Percentiles rank a stretch among this genome's conserved stretches.
These are phyloP conservation scores for Allantophomopsis lycopodina DNA, from an alignment of 2,329 filamentous ascomycete species.

Conservation along the genomic window DNA sequence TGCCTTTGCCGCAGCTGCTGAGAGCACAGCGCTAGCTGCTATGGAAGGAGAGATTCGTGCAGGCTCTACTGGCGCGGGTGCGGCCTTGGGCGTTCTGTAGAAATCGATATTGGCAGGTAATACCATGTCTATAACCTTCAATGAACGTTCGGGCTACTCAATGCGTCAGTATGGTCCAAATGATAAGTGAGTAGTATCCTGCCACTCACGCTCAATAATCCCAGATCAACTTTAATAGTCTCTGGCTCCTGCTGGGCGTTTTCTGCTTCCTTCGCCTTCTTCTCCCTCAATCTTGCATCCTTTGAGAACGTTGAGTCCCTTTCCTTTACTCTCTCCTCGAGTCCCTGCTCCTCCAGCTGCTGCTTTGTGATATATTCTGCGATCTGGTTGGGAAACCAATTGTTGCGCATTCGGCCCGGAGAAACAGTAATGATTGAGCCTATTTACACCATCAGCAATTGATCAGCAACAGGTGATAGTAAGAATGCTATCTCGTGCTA, in stretches of 20 bases:
- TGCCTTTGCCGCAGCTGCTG: constrained; percentile 19
- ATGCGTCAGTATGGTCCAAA: constrained; percentile 5
- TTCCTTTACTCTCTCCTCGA: constrained; percentile 26
- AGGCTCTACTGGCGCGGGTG: constrained; percentile 22
- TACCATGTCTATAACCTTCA: constrained; percentile 1
- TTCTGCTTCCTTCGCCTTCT: constrained; percentile 4
- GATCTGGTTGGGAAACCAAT: constrained; percentile 32
- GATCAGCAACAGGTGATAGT: constrained; percentile 2
- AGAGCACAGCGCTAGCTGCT: constrained; percentile 8
- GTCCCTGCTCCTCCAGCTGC: constrained; percentile 28
- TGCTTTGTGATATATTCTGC: constrained; percentile 35
- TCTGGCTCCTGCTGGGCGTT: no score
- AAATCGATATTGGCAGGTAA: constrained; percentile 15
- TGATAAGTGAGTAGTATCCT: neutral
- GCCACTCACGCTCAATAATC: constrained; percentile 12
- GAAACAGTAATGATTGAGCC: constrained; percentile 36
- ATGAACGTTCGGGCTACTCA: constrained; percentile 10
- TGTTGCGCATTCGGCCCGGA: constrained; percentile 38
- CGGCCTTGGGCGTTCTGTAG: constrained; percentile 11
- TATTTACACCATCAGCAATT: constrained; percentile 12
- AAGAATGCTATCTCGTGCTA: constrained; percentile 5
- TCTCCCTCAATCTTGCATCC: constrained; percentile 2
- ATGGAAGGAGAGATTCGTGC: constrained; percentile 16
- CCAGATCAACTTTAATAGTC: constrained; percentile 6
- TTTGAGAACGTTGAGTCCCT: constrained; percentile 28